phyloP scores from a whole-genome alignment of 352 stramenopile genomes.

The Phytopythium vexans region DNA sequence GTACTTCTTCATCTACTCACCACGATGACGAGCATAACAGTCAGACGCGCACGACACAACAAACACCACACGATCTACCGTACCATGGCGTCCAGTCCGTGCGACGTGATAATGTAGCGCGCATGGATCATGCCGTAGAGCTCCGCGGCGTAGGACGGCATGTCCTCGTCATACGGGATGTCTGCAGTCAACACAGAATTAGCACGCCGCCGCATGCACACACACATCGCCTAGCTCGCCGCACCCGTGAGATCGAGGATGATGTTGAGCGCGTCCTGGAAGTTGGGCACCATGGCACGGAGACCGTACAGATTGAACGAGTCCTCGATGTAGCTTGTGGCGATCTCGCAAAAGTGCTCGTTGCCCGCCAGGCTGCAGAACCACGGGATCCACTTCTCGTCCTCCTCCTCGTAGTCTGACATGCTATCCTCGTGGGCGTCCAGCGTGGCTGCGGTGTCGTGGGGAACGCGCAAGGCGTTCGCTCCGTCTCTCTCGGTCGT shows the following conservation, averaged over 20 bases:
- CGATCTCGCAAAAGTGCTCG: constrained; percentile 91
- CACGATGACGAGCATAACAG: constrained; percentile 2
- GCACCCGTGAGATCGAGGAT: constrained; percentile 88
- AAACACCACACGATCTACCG: constrained; percentile 2
- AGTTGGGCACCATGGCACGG: constrained; percentile 87
- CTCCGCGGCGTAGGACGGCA: constrained; percentile 83
- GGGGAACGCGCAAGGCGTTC: constrained; percentile 1
- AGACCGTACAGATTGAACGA: constrained; percentile 93
- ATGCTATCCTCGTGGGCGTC: constrained; percentile 36
- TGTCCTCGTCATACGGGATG: constrained; percentile 87
- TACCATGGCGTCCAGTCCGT: constrained; percentile 88
- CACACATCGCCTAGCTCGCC: neutral
- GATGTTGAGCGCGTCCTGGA: constrained; percentile 90
- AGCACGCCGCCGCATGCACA: neutral
- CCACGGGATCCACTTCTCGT: constrained; percentile 93
- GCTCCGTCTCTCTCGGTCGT: too few species aligned
- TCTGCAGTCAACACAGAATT: constrained; percentile 31
- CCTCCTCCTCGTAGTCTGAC: constrained; percentile 90
- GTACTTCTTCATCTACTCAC: constrained; percentile 82
- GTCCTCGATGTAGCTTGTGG: constrained; percentile 92
- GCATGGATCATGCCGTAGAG: constrained; percentile 89
- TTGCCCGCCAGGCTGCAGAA: constrained; percentile 92
- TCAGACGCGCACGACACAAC: neutral
- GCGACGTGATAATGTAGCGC: constrained; percentile 88
- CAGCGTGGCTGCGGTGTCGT: constrained; percentile 1